phyloP scores from a whole-genome alignment of 106 monocot species.

The Gastrodia elata region DNA sequence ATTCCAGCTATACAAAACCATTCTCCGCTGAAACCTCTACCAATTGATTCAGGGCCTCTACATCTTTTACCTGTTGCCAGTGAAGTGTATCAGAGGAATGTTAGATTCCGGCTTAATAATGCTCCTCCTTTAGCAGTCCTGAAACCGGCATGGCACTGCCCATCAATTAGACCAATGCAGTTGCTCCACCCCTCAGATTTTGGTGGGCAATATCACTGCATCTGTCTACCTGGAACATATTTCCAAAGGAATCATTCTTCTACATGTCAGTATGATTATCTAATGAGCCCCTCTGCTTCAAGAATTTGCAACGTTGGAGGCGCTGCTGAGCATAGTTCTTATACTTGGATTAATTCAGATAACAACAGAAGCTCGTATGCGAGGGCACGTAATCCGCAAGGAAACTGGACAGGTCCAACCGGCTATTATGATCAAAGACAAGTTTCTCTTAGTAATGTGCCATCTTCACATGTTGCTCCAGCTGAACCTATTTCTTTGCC shows the following conservation, averaged over 20 bases:
- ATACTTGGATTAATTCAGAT: background rate
- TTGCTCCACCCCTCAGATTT: background rate
- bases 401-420: background rate
- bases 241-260: background rate
- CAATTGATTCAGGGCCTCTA: background rate
- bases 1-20: background rate
- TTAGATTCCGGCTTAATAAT: background rate
- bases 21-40: background rate
- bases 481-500: background rate
- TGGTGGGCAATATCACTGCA: background rate
- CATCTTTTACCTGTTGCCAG: background rate
- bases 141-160: background rate
- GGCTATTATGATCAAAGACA: background rate
- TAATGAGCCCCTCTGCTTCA: background rate
- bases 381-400: background rate
- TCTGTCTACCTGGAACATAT: background rate
- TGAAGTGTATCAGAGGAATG: slow-evolving; percentile 1
- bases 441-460: background rate
- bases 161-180: background rate
- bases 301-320: background rate
- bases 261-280: background rate
- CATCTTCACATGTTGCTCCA: background rate
- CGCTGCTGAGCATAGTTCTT: background rate
- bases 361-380: background rate
- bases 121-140: background rate